Evolutionary conservation across 768 basidiomycete species (phyloP).

Genomic region (Lyophyllum shimeji): DNA sequence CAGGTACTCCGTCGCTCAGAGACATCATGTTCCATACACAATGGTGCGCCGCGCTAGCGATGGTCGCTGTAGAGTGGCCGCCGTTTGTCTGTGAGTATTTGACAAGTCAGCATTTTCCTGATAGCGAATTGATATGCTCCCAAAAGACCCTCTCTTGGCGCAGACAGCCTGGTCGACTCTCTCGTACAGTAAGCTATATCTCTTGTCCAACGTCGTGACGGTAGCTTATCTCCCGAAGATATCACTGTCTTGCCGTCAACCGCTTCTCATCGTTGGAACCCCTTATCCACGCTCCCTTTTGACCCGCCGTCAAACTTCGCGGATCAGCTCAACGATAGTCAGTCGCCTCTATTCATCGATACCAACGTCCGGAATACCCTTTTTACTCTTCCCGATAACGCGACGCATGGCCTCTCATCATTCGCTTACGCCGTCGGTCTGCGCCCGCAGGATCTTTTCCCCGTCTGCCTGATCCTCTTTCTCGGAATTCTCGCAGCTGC

Average conservation of each 20-base stretch:
- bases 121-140: background rate
- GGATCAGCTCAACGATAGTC: conserved; percentile 67
- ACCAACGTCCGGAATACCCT: conserved; percentile 65
- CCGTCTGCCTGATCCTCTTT: conserved; percentile 81
- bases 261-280: conserved; percentile 60
- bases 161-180: conserved; percentile 89
- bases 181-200: conserved; percentile 54
- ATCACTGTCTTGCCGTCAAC: conserved; percentile 63
- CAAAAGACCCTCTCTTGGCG: conserved; percentile 81
- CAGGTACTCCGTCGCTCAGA: conserved; percentile 89
- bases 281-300: conserved; percentile 55
- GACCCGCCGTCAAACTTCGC: conserved; percentile 70
- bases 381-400: conserved; percentile 64
- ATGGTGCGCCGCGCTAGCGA: conserved; percentile 84
- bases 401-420: conserved; percentile 70
- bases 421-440: conserved; percentile 87
- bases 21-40: conserved; percentile 94
- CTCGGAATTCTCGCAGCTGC: conserved; percentile 73
- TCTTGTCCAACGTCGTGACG: conserved; percentile 1
- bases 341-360: conserved; percentile 80
- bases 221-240: conserved; percentile 44
- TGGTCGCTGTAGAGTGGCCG: conserved; percentile 97
- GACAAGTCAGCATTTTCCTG: background rate
- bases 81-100: conserved; percentile 71
- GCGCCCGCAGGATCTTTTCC: conserved; percentile 78